Evolutionary conservation across 805 yeast genomes (phyloP).

Genomic region (Alloascoidea hylecoeti): DNA sequence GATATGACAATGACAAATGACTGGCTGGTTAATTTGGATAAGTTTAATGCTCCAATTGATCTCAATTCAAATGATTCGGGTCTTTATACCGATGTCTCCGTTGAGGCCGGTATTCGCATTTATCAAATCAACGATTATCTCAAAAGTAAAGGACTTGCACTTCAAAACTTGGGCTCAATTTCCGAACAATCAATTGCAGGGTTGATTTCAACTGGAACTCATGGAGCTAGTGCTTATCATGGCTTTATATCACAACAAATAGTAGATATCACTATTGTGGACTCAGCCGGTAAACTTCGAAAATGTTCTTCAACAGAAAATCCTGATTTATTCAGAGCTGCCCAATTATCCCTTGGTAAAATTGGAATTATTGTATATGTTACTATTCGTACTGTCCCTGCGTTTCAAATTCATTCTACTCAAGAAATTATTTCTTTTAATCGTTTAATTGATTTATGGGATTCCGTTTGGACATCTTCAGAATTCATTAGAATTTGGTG

Average conservation of each 20-base stretch:
- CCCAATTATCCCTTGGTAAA: slow-evolving; percentile 76
- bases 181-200: slow-evolving; percentile 92
- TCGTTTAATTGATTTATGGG: slow-evolving; percentile 54
- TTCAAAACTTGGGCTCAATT: slow-evolving; percentile 88
- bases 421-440: slow-evolving; percentile 77
- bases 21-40: slow-evolving; percentile 82
- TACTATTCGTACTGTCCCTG: slow-evolving; percentile 74
- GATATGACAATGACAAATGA: slow-evolving; percentile 77
- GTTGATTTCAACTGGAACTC: slow-evolving; percentile 93
- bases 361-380: slow-evolving; percentile 82
- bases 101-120: slow-evolving; percentile 85
- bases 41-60: slow-evolving; percentile 38
- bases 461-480: slow-evolving; percentile 70
- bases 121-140: slow-evolving; percentile 59
- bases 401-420: slow-evolving; percentile 63
- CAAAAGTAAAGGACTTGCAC: slow-evolving; percentile 51
- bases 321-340: slow-evolving; percentile 62
- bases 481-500: slow-evolving; percentile 94
- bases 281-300: slow-evolving; percentile 61
- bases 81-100: slow-evolving; percentile 74
- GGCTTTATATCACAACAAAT: slow-evolving; percentile 83
- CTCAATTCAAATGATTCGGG: slow-evolving; percentile 28
- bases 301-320: slow-evolving; percentile 53
- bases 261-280: slow-evolving; percentile 62
- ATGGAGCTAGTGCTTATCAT: slow-evolving; percentile 88